Base-by-base conservation (phyloP, 768 basidiomycete species). In the Lentinus brumalis region DNA sequence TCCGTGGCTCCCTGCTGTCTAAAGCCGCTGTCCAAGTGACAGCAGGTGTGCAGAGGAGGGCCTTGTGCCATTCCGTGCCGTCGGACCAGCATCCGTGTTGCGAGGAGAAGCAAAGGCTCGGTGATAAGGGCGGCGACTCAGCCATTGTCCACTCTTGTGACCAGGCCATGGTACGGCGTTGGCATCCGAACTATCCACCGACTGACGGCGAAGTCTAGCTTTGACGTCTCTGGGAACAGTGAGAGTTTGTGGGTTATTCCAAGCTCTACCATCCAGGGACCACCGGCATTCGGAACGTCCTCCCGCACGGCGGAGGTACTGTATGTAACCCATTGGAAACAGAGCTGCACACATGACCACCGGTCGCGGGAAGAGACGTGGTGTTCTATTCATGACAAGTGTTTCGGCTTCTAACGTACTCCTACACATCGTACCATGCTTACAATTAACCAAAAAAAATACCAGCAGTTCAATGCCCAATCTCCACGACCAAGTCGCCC, bases 401-500 rank as follows among this genome's bases (percentile, higher is more conserved):
- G 55, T 38, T 53, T 40, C 18, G 42, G 58, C 61, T 67, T 64
- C 60, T 64, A 63, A 32, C 41, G 30, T 62, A 66, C 42, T 61
- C 64, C 10, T 65, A 65, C 63, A 64, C 57, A 56, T 60, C 42
- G 49, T 57, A 53, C 54, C 47, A 57, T 39, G 30, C 50, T 57
- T 47, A 44, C 39, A 16, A 41, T 45, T 12, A 39, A 29, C 42
- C 44, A 53, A 52, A 45, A 18, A 30, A 15, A 51, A 51, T 32
- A 41, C 39, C 40, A 31, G 15, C 14, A n/a, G 16, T 59, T 78
- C 66, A 89, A 70, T 91, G 89, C 53, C 87, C 85, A 68, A 97
- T 96, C 77, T 96, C 95, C 56, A 92, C 89, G 30, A 86, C 85
- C 71, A 97, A 79, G 74, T 98, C 96, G 50, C 95, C 95, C 76